Base-by-base conservation (phyloP, 306 rosid species). In the Cucumis melo region DNA sequence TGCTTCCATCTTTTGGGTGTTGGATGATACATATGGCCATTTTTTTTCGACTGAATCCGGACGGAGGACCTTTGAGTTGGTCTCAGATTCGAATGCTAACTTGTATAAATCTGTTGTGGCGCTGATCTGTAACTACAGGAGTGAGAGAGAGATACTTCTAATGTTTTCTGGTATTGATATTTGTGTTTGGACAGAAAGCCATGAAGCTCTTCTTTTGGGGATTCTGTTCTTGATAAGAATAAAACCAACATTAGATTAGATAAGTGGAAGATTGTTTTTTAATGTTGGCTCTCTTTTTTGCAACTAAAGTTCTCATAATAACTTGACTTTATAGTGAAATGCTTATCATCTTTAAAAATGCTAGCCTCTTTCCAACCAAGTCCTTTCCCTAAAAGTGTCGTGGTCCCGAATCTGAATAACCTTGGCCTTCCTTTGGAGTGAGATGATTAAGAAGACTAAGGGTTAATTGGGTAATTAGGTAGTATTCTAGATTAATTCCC, bases 1-100 rank as follows among this genome's bases (percentile, higher is more conserved):
- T 32, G 78, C 20, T 72, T 42, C 77, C 34, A 46, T 32, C 81
- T 78, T 77, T 61, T 48, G 56, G 77, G 59, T 77, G 57, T 54
- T 24, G 74, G 38, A 59, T 59, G 38, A 23, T 2, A 59, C 38
- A 59, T 21, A 23, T 59, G 27, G 29, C 16, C 64, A 12, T 1
- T 21, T 23, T 23, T 21, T 59, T 59, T 59, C 64, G 24, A 59
- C 64, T 59, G 6, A 21, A 59, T 59, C 17, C 23, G 14, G 55
- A 50, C 15, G 8, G 50, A 46, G 53, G 32, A 57, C 32, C 65
- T 59, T 59, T 59, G 32, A 57, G 36, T 59, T 24, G 65, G 36
- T 9, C 8, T 23, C 65, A 59, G 38, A 11, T 24, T 59, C 13
- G 19, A 59, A 59, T 59, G 19, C 13, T 24, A 24, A 24, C 65